phyloP scores from a whole-genome alignment of 768 basidiomycete genomes.

The Jaapia argillacea region DNA sequence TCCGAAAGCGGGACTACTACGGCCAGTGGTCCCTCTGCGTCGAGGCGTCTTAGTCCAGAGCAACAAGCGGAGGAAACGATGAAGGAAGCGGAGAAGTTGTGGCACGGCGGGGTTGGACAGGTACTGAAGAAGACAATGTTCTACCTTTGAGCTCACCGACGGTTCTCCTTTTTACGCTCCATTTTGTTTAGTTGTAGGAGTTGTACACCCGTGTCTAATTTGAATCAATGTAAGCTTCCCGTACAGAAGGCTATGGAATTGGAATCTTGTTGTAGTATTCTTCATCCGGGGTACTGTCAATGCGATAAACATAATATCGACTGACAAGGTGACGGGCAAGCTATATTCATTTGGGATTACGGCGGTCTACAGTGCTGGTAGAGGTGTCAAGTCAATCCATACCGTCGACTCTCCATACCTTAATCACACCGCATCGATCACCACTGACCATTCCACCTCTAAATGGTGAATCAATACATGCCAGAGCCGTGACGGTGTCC shows the following conservation, averaged over 20 bases:
- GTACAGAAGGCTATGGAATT: no score
- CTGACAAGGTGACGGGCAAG: no score
- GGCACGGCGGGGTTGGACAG: not conserved
- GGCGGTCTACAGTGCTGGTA: no score
- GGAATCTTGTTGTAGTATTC: no score
- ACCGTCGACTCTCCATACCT: conserved; percentile 87
- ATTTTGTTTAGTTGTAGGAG: no score
- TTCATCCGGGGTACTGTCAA: no score
- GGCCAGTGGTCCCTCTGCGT: conserved; percentile 15
- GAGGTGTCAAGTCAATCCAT: no score
- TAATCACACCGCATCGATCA: conserved; percentile 82
- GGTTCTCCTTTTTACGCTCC: not conserved
- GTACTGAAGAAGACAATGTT: not conserved
- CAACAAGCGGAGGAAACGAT: not conserved
- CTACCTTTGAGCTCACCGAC: not conserved
- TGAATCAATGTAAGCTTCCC: no score
- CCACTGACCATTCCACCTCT: conserved; percentile 88
- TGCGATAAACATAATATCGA: no score
- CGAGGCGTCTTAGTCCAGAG: not conserved
- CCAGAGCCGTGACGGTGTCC: conserved; percentile 80
- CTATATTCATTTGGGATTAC: no score
- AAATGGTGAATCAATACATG: conserved; percentile 88
- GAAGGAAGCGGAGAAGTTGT: not conserved
- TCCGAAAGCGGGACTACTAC: conserved; percentile 20
- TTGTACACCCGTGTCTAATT: no score